phyloP scores from a whole-genome alignment of 257 asterid species.

The Solanum arcanum region DNA sequence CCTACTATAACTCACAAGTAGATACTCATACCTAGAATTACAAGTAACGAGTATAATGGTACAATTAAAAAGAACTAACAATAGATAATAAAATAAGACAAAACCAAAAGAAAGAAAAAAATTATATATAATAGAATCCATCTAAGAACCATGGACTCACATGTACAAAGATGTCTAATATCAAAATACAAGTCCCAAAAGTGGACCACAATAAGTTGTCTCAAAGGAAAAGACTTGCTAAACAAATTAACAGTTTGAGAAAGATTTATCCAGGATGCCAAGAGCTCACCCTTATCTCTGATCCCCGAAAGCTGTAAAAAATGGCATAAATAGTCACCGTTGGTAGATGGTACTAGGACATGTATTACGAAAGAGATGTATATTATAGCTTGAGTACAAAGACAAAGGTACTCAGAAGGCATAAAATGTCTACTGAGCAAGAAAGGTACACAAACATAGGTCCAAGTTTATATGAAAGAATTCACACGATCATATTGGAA shows the following conservation, averaged over 20 bases:
- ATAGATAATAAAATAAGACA: too few species aligned
- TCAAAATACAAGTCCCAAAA: background rate
- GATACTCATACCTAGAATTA: background rate
- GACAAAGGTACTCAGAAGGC: background rate
- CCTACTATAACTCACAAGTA: background rate
- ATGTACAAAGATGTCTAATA: background rate
- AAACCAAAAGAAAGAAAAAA: background rate
- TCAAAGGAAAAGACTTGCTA: background rate
- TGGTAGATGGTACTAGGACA: background rate
- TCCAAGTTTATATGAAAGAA: background rate
- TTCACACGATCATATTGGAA: background rate
- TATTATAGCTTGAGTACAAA: background rate
- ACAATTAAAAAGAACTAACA: too few species aligned
- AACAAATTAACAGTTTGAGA: background rate
- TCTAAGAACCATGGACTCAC: background rate
- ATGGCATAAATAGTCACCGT: background rate
- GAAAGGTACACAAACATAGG: background rate
- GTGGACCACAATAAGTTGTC: background rate
- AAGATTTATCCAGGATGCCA: background rate
- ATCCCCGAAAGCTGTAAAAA: background rate
- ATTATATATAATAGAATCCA: background rate
- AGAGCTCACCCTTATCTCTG: background rate
- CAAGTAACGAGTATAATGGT: background rate
- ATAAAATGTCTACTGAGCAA: too few species aligned
- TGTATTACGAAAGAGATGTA: background rate